Base-by-base conservation (phyloP, 257 asterid genomes). In the Eustoma russellianum region DNA sequence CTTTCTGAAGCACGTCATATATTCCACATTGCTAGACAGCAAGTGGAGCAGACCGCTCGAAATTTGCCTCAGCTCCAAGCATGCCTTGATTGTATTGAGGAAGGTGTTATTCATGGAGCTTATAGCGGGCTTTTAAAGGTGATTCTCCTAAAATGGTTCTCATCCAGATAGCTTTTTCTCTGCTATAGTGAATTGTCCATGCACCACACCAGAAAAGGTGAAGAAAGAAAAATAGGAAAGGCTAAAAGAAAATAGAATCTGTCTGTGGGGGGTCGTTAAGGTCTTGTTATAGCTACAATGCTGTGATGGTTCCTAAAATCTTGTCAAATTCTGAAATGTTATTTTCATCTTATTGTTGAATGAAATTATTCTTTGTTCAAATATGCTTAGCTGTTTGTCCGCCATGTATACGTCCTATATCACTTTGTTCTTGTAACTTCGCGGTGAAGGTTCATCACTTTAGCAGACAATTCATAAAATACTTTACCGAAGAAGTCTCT, bases 61-160 rank as follows among this genome's bases (percentile, higher is more conserved):
- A 74, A 81, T 60, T 52, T 76, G 83, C 85, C 92, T 66, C 92
- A 79, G 65, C 93, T 88, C 73, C 84, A 61, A 67, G 89, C 83
- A 38, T 87, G 97, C 74, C 83, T 88, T 66, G 87, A 80, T 72
- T 95, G 79, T 51, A 76, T 85, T 66, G 89, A 78, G 71, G 94
- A 78, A 61, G 97, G 97, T 69, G 70, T 24, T 88, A 44, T 44
- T 78, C 63, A 61, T 64, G 97, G 97, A 48, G 93, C 91, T 53
- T 78, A 85, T 66, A 71, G 67, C 63, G 95, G 95, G 50, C 63
- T 85, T 64, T 51, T 78, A 62, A 78, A 83, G 96, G 96, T 79
- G 77, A 60, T 53, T 61, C 65, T 51, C 56, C 6, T 52, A 50
- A 18, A 66, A 54, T 14, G 59, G 28, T 47, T 61, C 33, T 33